phyloP scores from a whole-genome alignment of 2,329 filamentous ascomycete species.

The Reticulascus tulasneorum region DNA sequence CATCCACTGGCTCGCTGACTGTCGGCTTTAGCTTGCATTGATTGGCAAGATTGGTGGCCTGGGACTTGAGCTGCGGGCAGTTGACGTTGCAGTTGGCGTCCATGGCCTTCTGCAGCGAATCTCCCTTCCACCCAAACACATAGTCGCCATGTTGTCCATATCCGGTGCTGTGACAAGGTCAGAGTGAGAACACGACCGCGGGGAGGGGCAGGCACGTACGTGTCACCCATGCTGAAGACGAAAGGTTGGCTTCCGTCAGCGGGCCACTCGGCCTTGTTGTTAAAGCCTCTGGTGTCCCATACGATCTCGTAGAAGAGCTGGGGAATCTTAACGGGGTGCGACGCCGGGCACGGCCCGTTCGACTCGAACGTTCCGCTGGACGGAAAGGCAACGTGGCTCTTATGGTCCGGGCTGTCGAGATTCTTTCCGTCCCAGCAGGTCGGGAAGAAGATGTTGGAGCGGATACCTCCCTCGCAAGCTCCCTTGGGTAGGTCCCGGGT shows the following conservation, averaged over 20 bases:
- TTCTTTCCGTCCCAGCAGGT: conserved; percentile 54
- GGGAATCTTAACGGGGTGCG: conserved; percentile 38
- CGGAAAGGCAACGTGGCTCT: conserved; percentile 48
- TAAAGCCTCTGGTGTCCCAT: conserved; percentile 37
- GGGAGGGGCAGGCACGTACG: no score
- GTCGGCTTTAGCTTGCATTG: conserved; percentile 32
- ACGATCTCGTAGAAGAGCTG: conserved; percentile 44
- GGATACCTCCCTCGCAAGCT: conserved; percentile 17
- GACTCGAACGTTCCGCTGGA: conserved; percentile 22
- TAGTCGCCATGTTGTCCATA: conserved; percentile 32
- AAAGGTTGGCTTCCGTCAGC: conserved; percentile 11
- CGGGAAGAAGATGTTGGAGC: conserved; percentile 32
- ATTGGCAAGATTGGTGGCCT: conserved; percentile 26
- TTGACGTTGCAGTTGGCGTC: conserved; percentile 26
- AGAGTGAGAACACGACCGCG: no score
- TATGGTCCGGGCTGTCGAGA: conserved; percentile 43
- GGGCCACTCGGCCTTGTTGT: conserved; percentile 25
- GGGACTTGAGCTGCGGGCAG: conserved; percentile 25
- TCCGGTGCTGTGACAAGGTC: conserved; percentile 24
- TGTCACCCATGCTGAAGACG: no score
- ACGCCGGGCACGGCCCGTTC: conserved; percentile 30
- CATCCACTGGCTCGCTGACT: conserved; percentile 39
- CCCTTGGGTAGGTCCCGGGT: conserved; percentile 20
- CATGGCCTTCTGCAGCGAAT: conserved; percentile 30
- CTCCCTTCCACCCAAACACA: conserved; percentile 38